Evolutionary conservation across 2,329 filamentous ascomycete species (phyloP).

Genomic region (Fusarium papillatum): DNA sequence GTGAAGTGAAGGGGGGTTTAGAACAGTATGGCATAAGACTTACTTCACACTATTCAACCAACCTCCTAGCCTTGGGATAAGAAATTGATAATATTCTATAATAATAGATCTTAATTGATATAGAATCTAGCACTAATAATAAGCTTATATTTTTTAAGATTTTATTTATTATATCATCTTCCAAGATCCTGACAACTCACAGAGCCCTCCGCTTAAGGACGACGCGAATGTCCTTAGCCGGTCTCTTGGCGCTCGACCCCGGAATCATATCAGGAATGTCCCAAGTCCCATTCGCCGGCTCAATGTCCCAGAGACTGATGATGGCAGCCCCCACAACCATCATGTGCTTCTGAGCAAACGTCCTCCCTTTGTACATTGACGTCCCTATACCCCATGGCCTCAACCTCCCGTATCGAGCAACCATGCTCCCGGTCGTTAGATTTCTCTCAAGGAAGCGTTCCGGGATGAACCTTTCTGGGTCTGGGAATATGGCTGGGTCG

Average conservation of each 20-base stretch:
- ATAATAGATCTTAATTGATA: too few species aligned
- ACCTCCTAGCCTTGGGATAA: too few species aligned
- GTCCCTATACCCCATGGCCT: conserved; percentile 40
- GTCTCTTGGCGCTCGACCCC: conserved; percentile 28
- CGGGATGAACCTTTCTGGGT: conserved; percentile 33
- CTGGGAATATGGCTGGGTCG: conserved; percentile 29
- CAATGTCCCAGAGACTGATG: conserved; percentile 32
- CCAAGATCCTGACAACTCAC: not conserved
- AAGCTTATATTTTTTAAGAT: too few species aligned
- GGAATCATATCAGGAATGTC: conserved; percentile 25
- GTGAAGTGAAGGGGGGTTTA: too few species aligned
- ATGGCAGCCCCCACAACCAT: conserved; percentile 28
- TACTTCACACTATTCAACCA: too few species aligned
- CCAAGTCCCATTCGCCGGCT: conserved; percentile 20
- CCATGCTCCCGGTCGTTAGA: conserved; percentile 13
- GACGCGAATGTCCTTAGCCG: conserved; percentile 28
- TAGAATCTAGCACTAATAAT: too few species aligned
- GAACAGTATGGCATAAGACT: too few species aligned
- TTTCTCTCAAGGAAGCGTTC: conserved; percentile 37
- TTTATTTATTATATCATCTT: too few species aligned
- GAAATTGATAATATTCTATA: too few species aligned
- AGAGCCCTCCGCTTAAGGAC: conserved; percentile 23
- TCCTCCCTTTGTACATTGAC: conserved; percentile 41
- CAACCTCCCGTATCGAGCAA: conserved; percentile 35
- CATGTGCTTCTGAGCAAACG: conserved; percentile 43